Base-by-base conservation (phyloP, 495 filamentous ascomycete species). In the Penicillium argentinense region DNA sequence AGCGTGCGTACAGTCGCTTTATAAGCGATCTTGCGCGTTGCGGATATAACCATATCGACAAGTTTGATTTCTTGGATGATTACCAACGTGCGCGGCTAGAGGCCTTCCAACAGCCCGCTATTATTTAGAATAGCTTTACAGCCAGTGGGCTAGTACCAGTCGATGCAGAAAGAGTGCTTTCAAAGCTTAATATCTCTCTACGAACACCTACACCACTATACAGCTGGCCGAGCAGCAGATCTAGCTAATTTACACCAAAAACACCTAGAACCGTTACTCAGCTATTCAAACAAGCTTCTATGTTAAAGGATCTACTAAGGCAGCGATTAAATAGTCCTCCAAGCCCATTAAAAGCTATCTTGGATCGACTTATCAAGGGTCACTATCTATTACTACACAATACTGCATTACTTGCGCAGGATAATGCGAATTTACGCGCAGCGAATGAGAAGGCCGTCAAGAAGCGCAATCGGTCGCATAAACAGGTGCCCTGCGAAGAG, bases 21-120 rank as follows among this genome's bases (percentile, higher is more conserved):
- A 18, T 42, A 3, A 28, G 25, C 16, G 9, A 42, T 21, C 39
- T 29, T 27, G 16, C 25, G 5, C 39, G 39, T 9, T 3, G 1
- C 0, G 39, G 39, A 21, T 12, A 29, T 29, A 42, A 29, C 39
- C 25, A 42, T 30, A 42, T 42, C 16, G 39, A 32, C 16, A 42
- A 42, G 26, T 16, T 30, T 22, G 25, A 30, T 29, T 42, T 42
- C 9, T 16, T 42, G 5, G 39, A 14, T 0, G 17, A 14, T 1
- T 42, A 42, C 16, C 39, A 11, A 42, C 25, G 6, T 9, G 39
- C 39, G 14, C 39, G 39, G 1, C 3, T 21, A 29, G 39, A 42
- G 4, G 26, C 16, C 13, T 42, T 38, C 4, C 26, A 28, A 2
- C 2, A 28, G 4, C 26, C 4, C 9, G 0, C 2, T 28, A 28